Percentiles rank a stretch among this genome's conserved stretches.
These are phyloP conservation scores for Phytophthora rubi DNA, from an alignment of 352 stramenopile genomes.

Conservation along the genomic window DNA sequence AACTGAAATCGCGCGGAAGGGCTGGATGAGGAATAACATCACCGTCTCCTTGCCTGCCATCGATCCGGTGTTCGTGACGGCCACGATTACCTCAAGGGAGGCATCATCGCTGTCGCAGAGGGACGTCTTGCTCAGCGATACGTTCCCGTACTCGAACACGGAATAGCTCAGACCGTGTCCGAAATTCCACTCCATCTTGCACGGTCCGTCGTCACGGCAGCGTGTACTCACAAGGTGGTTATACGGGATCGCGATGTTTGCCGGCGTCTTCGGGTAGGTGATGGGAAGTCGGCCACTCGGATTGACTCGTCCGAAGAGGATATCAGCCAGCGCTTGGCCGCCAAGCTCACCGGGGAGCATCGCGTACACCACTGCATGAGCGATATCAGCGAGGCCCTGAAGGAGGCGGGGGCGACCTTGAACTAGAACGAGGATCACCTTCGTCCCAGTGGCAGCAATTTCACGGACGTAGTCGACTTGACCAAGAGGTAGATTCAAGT, in stretches of 20 bases:
- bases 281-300: conserved; percentile 85
- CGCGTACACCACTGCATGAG: conserved; percentile 77
- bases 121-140: conserved; percentile 49
- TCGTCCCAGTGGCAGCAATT: conserved; percentile 71
- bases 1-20: conserved; percentile 61
- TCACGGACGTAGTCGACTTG: conserved; percentile 85
- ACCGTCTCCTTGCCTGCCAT: conserved; percentile 75
- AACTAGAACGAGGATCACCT: conserved; percentile 83
- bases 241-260: conserved; percentile 70
- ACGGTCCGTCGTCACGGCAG: conserved; percentile 50
- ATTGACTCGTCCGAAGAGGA: conserved; percentile 81
- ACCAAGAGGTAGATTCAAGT: conserved; percentile 70
- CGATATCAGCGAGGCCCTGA: conserved; percentile 54
- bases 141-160: conserved; percentile 53
- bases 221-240: conserved; percentile 62
- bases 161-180: conserved; percentile 75
- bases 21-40: conserved; percentile 82
- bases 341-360: conserved; percentile 83
- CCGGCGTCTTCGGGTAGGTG: conserved; percentile 79
- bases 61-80: conserved; percentile 72
- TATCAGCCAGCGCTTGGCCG: conserved; percentile 87
- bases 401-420: conserved; percentile 84
- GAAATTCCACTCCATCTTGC: conserved; percentile 71
- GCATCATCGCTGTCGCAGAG: conserved; percentile 29
- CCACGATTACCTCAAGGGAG: conserved; percentile 53